Evolutionary conservation across 2,329 filamentous ascomycete species (phyloP), one percentile per base, ranked within the genome.

Genomic region (Apiospora phragmitis): DNA sequence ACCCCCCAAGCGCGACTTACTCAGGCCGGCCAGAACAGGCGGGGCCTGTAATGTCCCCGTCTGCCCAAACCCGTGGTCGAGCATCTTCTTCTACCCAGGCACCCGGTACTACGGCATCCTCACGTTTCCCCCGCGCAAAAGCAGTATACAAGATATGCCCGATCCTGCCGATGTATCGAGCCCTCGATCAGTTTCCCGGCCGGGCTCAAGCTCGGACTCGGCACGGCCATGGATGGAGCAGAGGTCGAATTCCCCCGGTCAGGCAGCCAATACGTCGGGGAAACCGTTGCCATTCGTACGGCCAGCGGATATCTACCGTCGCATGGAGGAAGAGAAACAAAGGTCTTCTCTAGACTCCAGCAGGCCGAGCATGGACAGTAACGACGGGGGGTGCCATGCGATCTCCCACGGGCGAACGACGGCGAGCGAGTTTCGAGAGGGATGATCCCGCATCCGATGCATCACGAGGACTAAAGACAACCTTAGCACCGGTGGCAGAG

Each of bases 251-350:
- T 85, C 85, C 9, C 84, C 85, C 9, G 77, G 79, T 62, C 79
- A 75, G 69, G 72, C 71, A 65, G 72, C 78, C 26, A 76, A 73
- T 41, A 77, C 82, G 35, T 74, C 85, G 47, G 78, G 72, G 32
- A 78, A 90, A 74, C 79, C 88, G 0, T 81, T 89, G 26, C 87
- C 90, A 0, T 91, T 95, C 74, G 86, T 94, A 70, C 87, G 92
- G 47, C 93, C 94, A 1, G 88, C 92, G 16, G 93, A 97, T 74
- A 91, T 95, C 55, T 95, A 95, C 79, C 91, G 88, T 76, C 89
- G 92, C 7, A 85, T 92, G 79, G 89, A 89, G 68, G 91, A 93
- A 74, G 92, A 93, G 73, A 86, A 85, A 69, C 85, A 88, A 72
- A 86, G 83, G 47, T 84, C 85, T 70, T 89, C 88, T 1, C 80